Conservation (phyloP, 371 early-diverging fungal genomes). For the Lichtheimia ornata region DNA sequence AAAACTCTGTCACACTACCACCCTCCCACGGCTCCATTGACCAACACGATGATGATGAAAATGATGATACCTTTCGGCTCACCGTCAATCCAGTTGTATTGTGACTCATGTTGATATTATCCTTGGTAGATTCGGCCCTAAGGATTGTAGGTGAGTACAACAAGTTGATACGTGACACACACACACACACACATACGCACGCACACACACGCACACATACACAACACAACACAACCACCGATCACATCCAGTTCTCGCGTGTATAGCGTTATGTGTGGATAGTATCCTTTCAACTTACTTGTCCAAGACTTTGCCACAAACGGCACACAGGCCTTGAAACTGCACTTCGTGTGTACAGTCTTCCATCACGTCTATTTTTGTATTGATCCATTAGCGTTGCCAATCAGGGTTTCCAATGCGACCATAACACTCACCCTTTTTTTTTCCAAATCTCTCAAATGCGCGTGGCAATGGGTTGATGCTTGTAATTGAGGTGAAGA, state of each 20-base stretch:
- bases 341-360: slow-evolving; percentile 79
- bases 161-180: not conserved
- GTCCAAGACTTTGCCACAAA: slow-evolving; percentile 74
- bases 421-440: too few relatives aligned
- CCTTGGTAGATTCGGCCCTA: slow-evolving; percentile 20
- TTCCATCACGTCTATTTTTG: too few relatives aligned
- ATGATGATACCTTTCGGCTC: slow-evolving; percentile 48
- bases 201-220: not conserved
- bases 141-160: not conserved
- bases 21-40: not conserved
- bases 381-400: too few relatives aligned
- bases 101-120: slow-evolving; percentile 78
- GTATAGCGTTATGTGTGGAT: not conserved
- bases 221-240: not conserved
- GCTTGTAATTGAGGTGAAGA: too few relatives aligned
- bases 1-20: not conserved
- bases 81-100: slow-evolving; percentile 75
- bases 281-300: slow-evolving; percentile 23
- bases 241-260: too few relatives aligned
- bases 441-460: too few relatives aligned
- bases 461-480: too few relatives aligned
- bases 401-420: too few relatives aligned
- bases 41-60: not conserved
- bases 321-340: slow-evolving; percentile 81
- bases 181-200: slow-evolving; percentile 17